Evolutionary conservation across 495 filamentous ascomycete genomes (phyloP), one percentile per base, ranked within the genome.

Genomic region (Neurospora sp.): DNA sequence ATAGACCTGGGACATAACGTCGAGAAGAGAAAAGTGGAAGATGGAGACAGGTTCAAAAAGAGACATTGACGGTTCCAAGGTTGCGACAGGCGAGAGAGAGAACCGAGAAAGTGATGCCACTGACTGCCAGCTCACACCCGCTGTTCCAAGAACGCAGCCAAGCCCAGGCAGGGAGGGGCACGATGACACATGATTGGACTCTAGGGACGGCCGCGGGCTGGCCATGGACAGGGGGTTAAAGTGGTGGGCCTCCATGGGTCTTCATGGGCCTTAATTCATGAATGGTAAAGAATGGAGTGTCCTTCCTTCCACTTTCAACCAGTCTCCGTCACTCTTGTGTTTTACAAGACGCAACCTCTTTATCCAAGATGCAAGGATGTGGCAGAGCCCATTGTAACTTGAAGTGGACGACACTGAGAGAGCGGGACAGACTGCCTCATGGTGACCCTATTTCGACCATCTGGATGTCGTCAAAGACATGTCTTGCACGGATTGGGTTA

Each of bases 51-150:
- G 68, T 72, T 53, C 59, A 31, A 74, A 76, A 74, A 74, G 70
- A 69, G 40, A 18, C 41, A 31, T 70, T 18, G 73, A 72, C 59
- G 12, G 22, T 27, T 31, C 53, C 72, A 69, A 71, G 70, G 74
- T 69, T 73, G 74, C 74, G 40, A 71, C 72, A 69, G 69, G 73
- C 68, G 68, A 74, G 71, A 77, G 74, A 74, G 74, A 74, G 47
- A 27, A 12, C n/a, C n/a, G n/a, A 27, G 47, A 12, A 59, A 71
- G 72, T 69, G 71, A 72, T 20, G 44, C 72, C 70, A 70, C 61
- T 22, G 65, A 71, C 75, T 78, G 78, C 78, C 78, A 79, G 77
- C 78, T 75, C 79, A 80, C 79, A 74, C 75, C 70, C 77, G 70
- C 77, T 75, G 77, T 78, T 80, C 77, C 77, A 78, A 77, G 75